A percentile compares a stretch with the other conserved stretches of the same genome.
Conservation (phyloP, 352 stramenopile species). For the Phytophthora palmivora region DNA sequence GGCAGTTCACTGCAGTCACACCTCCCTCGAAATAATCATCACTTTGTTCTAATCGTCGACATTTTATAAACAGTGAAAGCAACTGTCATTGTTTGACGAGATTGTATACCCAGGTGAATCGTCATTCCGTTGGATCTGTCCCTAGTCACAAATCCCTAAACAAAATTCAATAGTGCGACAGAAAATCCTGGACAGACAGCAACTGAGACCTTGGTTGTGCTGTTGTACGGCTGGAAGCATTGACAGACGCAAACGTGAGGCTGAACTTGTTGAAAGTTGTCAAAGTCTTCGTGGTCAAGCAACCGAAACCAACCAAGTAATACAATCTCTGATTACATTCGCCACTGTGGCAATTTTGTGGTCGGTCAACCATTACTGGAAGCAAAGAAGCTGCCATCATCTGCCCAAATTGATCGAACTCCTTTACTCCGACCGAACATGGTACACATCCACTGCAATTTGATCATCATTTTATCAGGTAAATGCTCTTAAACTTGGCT, state of each 20-base stretch:
- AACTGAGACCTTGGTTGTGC: slow-evolving; percentile 18
- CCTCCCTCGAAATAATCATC: slow-evolving; percentile 8
- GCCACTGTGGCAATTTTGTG: background rate
- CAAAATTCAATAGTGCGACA: background rate
- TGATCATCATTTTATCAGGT: background rate
- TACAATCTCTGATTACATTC: background rate
- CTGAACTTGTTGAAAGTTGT: slow-evolving; percentile 3
- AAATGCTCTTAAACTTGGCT: background rate
- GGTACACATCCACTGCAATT: background rate
- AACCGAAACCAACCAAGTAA: slow-evolving; percentile 1
- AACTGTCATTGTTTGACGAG: background rate
- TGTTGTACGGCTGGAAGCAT: slow-evolving; percentile 16
- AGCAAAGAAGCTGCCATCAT: slow-evolving; percentile 8
- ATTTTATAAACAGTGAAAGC: background rate
- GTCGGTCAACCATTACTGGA: background rate
- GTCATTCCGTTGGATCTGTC: slow-evolving; percentile 1
- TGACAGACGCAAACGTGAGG: slow-evolving; percentile 4
- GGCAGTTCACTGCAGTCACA: background rate
- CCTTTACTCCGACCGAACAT: background rate
- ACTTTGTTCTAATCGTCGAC: background rate
- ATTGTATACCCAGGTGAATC: background rate
- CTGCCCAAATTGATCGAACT: background rate
- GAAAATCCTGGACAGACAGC: slow-evolving; percentile 4
- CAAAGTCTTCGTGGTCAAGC: background rate
- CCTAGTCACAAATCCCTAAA: background rate